A percentile compares a stretch with the other conserved stretches of the same genome.
Evolutionary conservation across 2,329 filamentous ascomycete species (phyloP).

Genomic region (Microsporum canis): DNA sequence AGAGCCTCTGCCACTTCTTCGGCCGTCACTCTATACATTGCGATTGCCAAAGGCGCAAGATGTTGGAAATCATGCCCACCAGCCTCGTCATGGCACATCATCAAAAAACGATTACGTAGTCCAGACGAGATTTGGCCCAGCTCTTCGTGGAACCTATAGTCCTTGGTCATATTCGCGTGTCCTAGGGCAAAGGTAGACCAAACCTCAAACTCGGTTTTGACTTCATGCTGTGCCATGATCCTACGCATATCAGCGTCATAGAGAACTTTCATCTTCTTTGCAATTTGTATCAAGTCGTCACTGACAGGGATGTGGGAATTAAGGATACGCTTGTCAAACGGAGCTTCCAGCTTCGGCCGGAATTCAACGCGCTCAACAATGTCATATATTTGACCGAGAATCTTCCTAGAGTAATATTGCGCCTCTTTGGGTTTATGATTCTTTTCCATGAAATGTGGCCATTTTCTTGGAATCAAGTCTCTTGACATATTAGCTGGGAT

Average conservation of each 20-base stretch:
- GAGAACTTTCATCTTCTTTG: constrained; percentile 55
- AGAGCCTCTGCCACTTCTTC: constrained; percentile 54
- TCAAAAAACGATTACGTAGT: constrained; percentile 58
- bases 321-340: constrained; percentile 68
- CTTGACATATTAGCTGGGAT: constrained; percentile 57
- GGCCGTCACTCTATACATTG: constrained; percentile 77
- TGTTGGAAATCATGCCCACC: constrained; percentile 48
- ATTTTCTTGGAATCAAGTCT: constrained; percentile 49
- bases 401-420: constrained; percentile 55
- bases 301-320: constrained; percentile 45
- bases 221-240: constrained; percentile 73
- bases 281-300: constrained; percentile 45
- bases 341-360: constrained; percentile 55
- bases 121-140: constrained; percentile 56
- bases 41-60: constrained; percentile 63
- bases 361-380: constrained; percentile 59
- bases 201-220: constrained; percentile 81
- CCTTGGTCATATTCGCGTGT: constrained; percentile 57
- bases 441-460: constrained; percentile 85
- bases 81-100: constrained; percentile 53
- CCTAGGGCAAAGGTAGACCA: constrained; percentile 76
- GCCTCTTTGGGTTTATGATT: constrained; percentile 34
- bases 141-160: constrained; percentile 81
- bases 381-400: constrained; percentile 76
- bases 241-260: constrained; percentile 70